A percentile compares a stretch with the other conserved stretches of the same genome.
These are phyloP conservation scores for Starmerella scarabaei DNA, from an alignment of 805 yeast genomes.

Conservation along the genomic window DNA sequence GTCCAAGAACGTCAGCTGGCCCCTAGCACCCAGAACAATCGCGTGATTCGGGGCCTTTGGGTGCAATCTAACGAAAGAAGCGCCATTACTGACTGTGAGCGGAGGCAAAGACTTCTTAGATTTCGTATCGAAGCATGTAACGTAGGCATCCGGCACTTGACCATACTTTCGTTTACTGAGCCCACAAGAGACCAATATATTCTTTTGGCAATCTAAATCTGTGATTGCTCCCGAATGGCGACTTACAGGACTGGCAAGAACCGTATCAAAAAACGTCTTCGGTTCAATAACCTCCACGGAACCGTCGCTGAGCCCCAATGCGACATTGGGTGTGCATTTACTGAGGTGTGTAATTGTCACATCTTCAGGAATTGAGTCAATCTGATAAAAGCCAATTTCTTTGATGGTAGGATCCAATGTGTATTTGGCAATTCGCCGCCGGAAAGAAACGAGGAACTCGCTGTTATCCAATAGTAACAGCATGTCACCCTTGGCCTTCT, in stretches of 20 bases:
- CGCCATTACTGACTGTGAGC: conserved; percentile 80
- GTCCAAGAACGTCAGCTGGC: conserved; percentile 79
- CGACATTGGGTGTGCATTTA: conserved; percentile 25
- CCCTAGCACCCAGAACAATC: conserved; percentile 57
- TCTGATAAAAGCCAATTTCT: conserved; percentile 25
- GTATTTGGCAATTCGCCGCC: conserved; percentile 24
- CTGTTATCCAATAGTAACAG: conserved; percentile 24
- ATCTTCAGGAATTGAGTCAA: conserved; percentile 17
- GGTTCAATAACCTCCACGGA: conserved; percentile 29
- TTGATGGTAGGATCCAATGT: conserved; percentile 28
- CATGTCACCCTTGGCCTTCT: conserved; percentile 21
- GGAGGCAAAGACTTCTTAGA: conserved; percentile 62
- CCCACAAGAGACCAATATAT: conserved; percentile 57
- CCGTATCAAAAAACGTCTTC: conserved; percentile 23
- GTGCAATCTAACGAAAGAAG: conserved; percentile 69
- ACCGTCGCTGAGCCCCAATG: conserved; percentile 28
- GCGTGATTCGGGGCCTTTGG: conserved; percentile 74
- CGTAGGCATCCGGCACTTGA: conserved; percentile 60
- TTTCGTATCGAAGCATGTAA: conserved; percentile 68
- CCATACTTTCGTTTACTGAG: conserved; percentile 49
- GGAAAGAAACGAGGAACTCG: conserved; percentile 27
- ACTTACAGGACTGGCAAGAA: conserved; percentile 11
- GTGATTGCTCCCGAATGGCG: conserved; percentile 31
- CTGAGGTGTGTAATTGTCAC: conserved; percentile 24
- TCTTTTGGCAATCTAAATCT: conserved; percentile 29